A percentile compares a stretch with the other conserved stretches of the same genome.
Conservation (phyloP, 2,329 filamentous ascomycete genomes). For the Endocalyx cinctus region DNA sequence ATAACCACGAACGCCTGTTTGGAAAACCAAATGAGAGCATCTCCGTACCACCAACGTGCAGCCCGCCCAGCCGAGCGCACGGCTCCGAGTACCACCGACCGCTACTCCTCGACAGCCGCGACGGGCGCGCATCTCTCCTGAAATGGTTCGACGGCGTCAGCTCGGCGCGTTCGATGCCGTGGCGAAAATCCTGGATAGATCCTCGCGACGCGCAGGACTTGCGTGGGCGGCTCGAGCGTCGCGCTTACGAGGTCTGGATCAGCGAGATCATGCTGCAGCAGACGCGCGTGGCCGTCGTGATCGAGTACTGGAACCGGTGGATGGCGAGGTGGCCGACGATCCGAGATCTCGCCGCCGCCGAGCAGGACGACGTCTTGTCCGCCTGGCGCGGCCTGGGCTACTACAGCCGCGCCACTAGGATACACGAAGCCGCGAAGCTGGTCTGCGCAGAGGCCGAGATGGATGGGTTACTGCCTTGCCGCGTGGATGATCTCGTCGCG, state of each 20-base stretch:
- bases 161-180: slow-evolving; percentile 49
- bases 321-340: slow-evolving; percentile 58
- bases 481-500: slow-evolving; percentile 40
- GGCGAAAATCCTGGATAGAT: slow-evolving; percentile 55
- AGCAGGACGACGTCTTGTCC: slow-evolving; percentile 50
- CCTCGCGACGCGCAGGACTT: slow-evolving; percentile 33
- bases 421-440: slow-evolving; percentile 51
- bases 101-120: slow-evolving; percentile 37
- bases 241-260: slow-evolving; percentile 64
- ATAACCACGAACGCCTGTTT: slow-evolving; percentile 20
- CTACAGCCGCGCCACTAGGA: slow-evolving; percentile 58
- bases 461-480: slow-evolving; percentile 45
- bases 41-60: too few species aligned
- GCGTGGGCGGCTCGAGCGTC: slow-evolving; percentile 40
- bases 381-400: slow-evolving; percentile 61
- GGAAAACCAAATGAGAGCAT: background rate
- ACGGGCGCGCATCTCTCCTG: slow-evolving; percentile 36
- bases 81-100: slow-evolving; percentile 44
- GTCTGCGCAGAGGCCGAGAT: slow-evolving; percentile 39
- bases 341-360: slow-evolving; percentile 48
- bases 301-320: slow-evolving; percentile 61
- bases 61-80: slow-evolving; percentile 30
- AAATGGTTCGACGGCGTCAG: slow-evolving; percentile 48
- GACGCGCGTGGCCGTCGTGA: slow-evolving; percentile 57
- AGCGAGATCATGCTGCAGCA: slow-evolving; percentile 65